phyloP scores from a whole-genome alignment of 768 basidiomycete genomes.

The Pleurotus eryngii region DNA sequence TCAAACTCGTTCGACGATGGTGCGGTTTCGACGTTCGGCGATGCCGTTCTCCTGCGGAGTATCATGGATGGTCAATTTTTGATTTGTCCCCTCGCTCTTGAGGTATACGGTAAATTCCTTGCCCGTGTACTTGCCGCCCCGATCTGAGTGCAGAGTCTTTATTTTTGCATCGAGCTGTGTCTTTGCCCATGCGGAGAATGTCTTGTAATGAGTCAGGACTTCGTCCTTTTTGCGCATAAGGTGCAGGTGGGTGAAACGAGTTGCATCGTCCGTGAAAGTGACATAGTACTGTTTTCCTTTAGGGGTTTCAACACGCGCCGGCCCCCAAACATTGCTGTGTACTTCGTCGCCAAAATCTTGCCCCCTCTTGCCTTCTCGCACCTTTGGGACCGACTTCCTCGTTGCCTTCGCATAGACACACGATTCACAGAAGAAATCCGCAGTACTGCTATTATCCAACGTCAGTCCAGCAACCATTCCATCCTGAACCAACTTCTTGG shows the following conservation, averaged over 20 bases:
- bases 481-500: conserved; percentile 20
- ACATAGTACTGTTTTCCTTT: conserved; percentile 30
- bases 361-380: conserved; percentile 22
- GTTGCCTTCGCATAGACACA: conserved; percentile 43
- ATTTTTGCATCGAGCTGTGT: conserved; percentile 18
- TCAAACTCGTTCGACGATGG: conserved; percentile 26
- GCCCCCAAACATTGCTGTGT: conserved; percentile 45
- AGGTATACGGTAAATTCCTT: conserved; percentile 29
- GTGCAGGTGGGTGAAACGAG: conserved; percentile 22
- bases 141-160: conserved; percentile 23
- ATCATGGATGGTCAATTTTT: conserved; percentile 37
- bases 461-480: conserved; percentile 27
- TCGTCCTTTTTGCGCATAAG: conserved; percentile 29
- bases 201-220: conserved; percentile 24
- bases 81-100: conserved; percentile 30
- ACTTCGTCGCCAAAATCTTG: conserved; percentile 31
- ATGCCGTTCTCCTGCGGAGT: conserved; percentile 43
- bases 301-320: conserved; percentile 24
- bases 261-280: conserved; percentile 33
- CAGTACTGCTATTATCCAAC: conserved; percentile 13
- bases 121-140: conserved; percentile 30
- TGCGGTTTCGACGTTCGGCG: conserved; percentile 37
- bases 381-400: conserved; percentile 28
- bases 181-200: conserved; percentile 23
- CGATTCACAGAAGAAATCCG: conserved; percentile 34